phyloP scores from a whole-genome alignment of 345 rosid species.

The Arabis alpina region DNA sequence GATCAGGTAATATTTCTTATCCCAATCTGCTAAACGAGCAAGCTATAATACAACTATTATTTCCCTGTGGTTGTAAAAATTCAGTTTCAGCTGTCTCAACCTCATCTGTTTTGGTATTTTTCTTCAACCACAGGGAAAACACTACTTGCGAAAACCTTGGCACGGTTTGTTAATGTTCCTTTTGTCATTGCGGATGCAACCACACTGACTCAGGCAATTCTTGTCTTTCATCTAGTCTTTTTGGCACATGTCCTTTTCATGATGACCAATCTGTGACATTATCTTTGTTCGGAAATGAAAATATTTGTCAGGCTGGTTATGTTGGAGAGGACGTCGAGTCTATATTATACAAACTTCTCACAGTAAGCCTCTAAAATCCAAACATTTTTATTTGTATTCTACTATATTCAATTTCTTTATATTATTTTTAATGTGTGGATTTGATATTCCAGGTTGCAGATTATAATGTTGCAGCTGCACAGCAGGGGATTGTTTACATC shows the following conservation, averaged over 20 bases:
- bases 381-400: conserved; percentile 5
- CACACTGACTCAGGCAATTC: conserved; percentile 92
- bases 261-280: conserved; percentile 44
- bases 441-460: conserved; percentile 70
- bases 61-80: background rate
- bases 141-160: conserved; percentile 94
- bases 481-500: conserved; percentile 97
- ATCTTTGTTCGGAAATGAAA: conserved; percentile 35
- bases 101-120: conserved; percentile 45
- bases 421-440: background rate
- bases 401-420: background rate
- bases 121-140: conserved; percentile 95
- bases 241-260: conserved; percentile 30
- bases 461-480: conserved; percentile 98
- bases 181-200: conserved; percentile 97
- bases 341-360: conserved; percentile 94
- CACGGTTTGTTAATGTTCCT: conserved; percentile 96
- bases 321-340: conserved; percentile 99
- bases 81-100: conserved; percentile 6
- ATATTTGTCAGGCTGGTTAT: conserved; percentile 88
- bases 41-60: background rate
- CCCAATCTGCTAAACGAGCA: background rate
- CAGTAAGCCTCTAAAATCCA: conserved; percentile 48
- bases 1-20: conserved; percentile 72
- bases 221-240: conserved; percentile 28